Evolutionary conservation across 169 alveolate species (phyloP).

Genomic region (Cyclospora cayetanensis): DNA sequence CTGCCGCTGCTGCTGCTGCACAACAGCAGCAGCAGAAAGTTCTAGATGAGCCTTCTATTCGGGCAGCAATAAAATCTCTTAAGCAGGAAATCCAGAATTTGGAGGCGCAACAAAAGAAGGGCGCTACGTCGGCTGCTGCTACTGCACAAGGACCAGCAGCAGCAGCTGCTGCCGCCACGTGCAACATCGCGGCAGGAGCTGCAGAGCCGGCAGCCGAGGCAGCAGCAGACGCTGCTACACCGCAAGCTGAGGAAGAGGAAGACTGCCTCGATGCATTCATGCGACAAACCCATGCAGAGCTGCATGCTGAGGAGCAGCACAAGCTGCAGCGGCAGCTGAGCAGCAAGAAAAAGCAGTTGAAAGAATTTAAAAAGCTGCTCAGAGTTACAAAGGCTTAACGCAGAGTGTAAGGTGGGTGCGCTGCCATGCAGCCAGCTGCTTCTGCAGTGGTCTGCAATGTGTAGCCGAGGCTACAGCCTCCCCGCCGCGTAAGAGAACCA

Average conservation of each 20-base stretch:
- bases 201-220: slow-evolving; percentile 18
- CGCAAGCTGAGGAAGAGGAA: slow-evolving; percentile 6
- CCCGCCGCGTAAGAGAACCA: too few species aligned
- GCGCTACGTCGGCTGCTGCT: background rate
- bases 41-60: background rate
- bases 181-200: background rate
- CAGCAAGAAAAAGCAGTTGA: background rate
- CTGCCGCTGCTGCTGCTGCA: background rate
- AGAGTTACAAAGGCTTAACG: background rate
- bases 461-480: too few species aligned
- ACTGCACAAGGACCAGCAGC: background rate
- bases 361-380: background rate
- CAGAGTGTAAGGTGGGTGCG: too few species aligned
- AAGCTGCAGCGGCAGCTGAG: background rate
- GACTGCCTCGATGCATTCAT: background rate
- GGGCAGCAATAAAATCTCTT: background rate
- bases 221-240: background rate
- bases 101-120: background rate
- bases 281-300: background rate
- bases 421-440: too few species aligned
- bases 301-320: slow-evolving; percentile 11
- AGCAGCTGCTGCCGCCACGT: background rate
- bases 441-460: too few species aligned
- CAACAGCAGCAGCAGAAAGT: background rate
- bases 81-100: background rate